A percentile compares a stretch with the other conserved stretches of the same genome.
Evolutionary conservation across 805 yeast species (phyloP).

Genomic region (Metschnikowia noctiluminum): DNA sequence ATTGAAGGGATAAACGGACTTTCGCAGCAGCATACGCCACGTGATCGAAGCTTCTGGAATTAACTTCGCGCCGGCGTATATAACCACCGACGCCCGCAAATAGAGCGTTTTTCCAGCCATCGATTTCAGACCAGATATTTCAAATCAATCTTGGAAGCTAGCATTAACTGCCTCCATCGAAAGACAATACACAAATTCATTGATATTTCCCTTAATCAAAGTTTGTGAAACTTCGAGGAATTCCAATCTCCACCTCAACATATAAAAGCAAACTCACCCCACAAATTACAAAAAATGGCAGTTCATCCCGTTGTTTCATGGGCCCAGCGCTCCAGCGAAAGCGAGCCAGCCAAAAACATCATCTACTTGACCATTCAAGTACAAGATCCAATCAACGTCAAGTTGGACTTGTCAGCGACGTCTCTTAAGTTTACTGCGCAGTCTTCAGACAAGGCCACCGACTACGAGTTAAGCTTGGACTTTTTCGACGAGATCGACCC

Average conservation of each 20-base stretch:
- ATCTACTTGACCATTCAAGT: slow-evolving; percentile 71
- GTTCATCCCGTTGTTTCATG: slow-evolving; percentile 62
- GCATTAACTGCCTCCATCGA: too few species aligned
- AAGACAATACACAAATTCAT: too few species aligned
- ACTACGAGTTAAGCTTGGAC: slow-evolving; percentile 67
- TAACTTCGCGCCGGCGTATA: slow-evolving; percentile 1
- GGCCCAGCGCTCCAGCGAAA: slow-evolving; percentile 93
- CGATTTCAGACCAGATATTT: too few species aligned
- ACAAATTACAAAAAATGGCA: slow-evolving; percentile 7
- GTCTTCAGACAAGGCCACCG: slow-evolving; percentile 42
- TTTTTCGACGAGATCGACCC: slow-evolving; percentile 74
- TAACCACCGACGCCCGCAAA: slow-evolving; percentile 3
- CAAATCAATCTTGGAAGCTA: neutral
- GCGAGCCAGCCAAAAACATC: slow-evolving; percentile 69
- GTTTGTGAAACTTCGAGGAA: neutral
- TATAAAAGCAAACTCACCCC: too few species aligned
- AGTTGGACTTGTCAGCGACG: slow-evolving; percentile 57
- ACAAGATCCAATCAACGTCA: slow-evolving; percentile 62
- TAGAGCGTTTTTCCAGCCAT: too few species aligned
- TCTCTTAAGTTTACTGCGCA: slow-evolving; percentile 50
- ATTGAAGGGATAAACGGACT: neutral
- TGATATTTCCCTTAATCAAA: neutral
- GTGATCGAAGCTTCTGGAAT: slow-evolving; percentile 21
- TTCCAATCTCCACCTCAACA: neutral
- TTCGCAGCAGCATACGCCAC: neutral